Evolutionary conservation across 768 basidiomycete genomes (phyloP), one percentile per base, ranked within the genome.

Genomic region (Boletus eberwhitei): DNA sequence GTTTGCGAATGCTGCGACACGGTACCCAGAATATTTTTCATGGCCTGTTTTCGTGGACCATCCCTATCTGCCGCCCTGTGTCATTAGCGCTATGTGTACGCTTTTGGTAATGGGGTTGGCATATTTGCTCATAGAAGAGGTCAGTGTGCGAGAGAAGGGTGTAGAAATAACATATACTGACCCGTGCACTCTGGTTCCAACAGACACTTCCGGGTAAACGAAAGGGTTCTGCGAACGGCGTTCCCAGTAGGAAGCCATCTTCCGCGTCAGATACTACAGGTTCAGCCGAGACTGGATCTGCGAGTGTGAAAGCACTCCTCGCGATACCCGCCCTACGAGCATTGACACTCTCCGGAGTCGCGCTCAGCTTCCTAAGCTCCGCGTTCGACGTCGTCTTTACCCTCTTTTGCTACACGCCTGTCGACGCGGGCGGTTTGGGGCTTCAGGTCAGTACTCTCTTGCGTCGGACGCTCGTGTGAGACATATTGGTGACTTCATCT

Each of bases 351-450:
- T 84, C 81, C 16, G 79, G 79, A 4, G 71, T 73, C 42, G 74
- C 73, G 2, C 69, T 84, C 14, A 74, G 73, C 44, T 83, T 84
- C 70, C 71, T 79, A 55, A 72, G 74, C 9, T 79, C 79, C 1
- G 76, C 77, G 1, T 87, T 83, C 56, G 83, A 85, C 48, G 80
- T 82, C 5, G 77, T 84, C 6, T 85, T 86, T 61, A 80, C 83
- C 5, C 74, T 86, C 11, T 84, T 81, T 60, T 83, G 80, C 56
- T 86, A 83, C 62, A 79, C 84, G 4, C 73, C 82, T 11, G 66
- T 85, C 21, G 57, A 72, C 22, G 59, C 71, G 0, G 85, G 85
- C 11, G 84, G 85, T 9, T 70, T 86, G 8, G 73, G 73, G 4
- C 80, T 85, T 59, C 71, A 78, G 32, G 85, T 84, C 12, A 45